Evolutionary conservation across 1,284 basidiomycete species (phyloP).

Genomic region (Irpex sp.): DNA sequence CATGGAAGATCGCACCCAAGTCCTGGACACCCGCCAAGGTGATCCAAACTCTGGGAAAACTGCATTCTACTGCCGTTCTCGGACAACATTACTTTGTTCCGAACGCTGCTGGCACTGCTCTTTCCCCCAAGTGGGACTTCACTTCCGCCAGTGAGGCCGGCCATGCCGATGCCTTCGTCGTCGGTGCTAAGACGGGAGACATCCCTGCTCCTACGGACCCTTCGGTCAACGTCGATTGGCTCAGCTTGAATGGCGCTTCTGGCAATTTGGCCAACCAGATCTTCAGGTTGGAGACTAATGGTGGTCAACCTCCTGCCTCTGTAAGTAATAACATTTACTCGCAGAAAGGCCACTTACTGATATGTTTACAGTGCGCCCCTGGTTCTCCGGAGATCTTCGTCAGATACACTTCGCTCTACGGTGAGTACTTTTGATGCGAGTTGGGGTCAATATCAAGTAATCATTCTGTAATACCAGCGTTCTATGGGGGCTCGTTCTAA

Average conservation of each 20-base stretch:
- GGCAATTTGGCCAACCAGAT: conserved; percentile 34
- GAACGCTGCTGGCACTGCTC: conserved; percentile 15
- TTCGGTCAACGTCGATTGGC: conserved; percentile 34
- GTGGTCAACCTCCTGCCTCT: conserved; percentile 36
- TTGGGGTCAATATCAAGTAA: background rate
- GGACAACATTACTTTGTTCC: conserved; percentile 33
- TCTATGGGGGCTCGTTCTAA: background rate
- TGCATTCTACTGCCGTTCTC: conserved; percentile 15
- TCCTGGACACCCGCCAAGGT: conserved; percentile 11
- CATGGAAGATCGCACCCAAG: conserved; percentile 12
- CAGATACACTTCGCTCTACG: conserved; percentile 14
- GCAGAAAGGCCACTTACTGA: too few relatives aligned
- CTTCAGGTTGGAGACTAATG: conserved; percentile 34
- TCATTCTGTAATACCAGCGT: background rate
- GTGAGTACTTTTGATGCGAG: conserved; percentile 6
- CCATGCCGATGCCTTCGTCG: conserved; percentile 25
- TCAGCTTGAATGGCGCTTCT: conserved; percentile 28
- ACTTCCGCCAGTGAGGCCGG: conserved; percentile 20
- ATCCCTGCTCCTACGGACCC: conserved; percentile 27
- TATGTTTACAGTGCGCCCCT: conserved; percentile 10
- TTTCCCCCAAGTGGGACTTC: conserved; percentile 31
- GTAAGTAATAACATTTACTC: conserved; percentile 25
- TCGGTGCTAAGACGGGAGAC: conserved; percentile 24
- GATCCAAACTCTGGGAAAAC: conserved; percentile 9
- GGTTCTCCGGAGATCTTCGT: conserved; percentile 12